Evolutionary conservation across 1,284 basidiomycete genomes (phyloP).

Genomic region (Agroathelia rolfsii): DNA sequence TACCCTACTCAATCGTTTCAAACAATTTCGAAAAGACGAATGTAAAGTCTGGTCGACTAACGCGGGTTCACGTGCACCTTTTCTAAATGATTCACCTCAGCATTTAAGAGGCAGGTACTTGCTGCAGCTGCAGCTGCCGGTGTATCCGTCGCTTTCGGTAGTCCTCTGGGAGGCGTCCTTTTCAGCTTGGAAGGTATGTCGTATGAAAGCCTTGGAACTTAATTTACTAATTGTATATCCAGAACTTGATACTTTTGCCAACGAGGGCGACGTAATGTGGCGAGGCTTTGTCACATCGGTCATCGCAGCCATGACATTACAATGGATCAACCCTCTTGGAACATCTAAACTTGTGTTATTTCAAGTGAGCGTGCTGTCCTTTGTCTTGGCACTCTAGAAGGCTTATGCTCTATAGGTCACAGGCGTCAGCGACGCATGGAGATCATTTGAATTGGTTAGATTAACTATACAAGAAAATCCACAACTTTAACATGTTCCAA

Average conservation of each 20-base stretch:
- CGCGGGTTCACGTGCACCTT: no score
- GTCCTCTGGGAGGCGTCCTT: slow-evolving; percentile 64
- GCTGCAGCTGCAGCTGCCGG: slow-evolving; percentile 65
- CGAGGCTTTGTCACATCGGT: slow-evolving; percentile 67
- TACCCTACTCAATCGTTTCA: slow-evolving; percentile 44
- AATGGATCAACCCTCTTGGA: slow-evolving; percentile 67
- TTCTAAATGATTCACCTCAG: slow-evolving; percentile 21
- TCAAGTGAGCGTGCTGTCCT: slow-evolving; percentile 27
- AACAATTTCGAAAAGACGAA: slow-evolving; percentile 51
- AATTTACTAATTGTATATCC: slow-evolving; percentile 4
- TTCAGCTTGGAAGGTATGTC: slow-evolving; percentile 54
- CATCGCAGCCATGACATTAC: slow-evolving; percentile 58
- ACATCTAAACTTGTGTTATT: slow-evolving; percentile 69
- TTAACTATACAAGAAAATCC: slow-evolving; percentile 1
- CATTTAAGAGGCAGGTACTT: slow-evolving; percentile 56
- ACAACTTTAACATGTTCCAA: slow-evolving; percentile 1
- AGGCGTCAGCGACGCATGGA: slow-evolving; percentile 49
- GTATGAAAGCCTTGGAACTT: background rate
- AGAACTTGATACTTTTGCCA: slow-evolving; percentile 63
- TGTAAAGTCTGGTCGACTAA: no score
- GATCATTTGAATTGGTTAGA: slow-evolving; percentile 59
- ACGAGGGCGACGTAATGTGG: slow-evolving; percentile 67
- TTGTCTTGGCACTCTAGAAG: no score
- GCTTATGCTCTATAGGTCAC: slow-evolving; percentile 49
- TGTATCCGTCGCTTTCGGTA: slow-evolving; percentile 69